These are phyloP conservation scores for Coemansia sp. DNA, from an alignment of 192 early-diverging fungal genomes.

Conservation along the genomic window DNA sequence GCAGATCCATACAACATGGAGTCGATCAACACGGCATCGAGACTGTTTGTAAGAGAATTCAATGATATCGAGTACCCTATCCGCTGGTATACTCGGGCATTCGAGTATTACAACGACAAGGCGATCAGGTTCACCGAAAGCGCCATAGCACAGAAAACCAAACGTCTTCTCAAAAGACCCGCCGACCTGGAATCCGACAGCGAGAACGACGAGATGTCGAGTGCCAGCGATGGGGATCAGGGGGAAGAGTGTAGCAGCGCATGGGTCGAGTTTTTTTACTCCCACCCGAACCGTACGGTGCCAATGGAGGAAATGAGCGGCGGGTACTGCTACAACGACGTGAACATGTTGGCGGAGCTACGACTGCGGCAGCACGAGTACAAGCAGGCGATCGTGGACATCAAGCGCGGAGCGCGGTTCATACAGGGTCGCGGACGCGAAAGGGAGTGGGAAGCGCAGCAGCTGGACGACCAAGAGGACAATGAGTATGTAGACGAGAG, in stretches of 20 bases:
- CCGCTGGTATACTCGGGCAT: constrained; percentile 35
- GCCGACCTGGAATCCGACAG: too few species aligned
- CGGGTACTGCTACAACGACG: constrained; percentile 73
- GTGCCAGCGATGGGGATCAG: neutral
- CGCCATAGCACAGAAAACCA: neutral
- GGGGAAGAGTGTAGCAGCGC: constrained; percentile 1
- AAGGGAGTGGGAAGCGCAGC: constrained; percentile 56
- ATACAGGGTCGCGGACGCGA: constrained; percentile 70
- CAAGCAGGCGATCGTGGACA: constrained; percentile 64
- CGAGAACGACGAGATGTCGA: neutral
- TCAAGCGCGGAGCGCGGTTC: constrained; percentile 70
- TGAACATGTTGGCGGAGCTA: constrained; percentile 86
- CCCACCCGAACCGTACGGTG: constrained; percentile 31
- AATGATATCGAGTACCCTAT: constrained; percentile 40
- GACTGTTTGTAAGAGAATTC: constrained; percentile 56
- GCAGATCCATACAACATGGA: constrained; percentile 67
- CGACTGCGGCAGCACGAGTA: constrained; percentile 80
- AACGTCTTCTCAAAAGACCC: too few species aligned
- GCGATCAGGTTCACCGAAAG: constrained; percentile 61
- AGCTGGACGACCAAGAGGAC: constrained; percentile 59
- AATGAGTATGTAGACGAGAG: constrained; percentile 52
- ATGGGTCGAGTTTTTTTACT: constrained; percentile 25
- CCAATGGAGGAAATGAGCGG: constrained; percentile 50
- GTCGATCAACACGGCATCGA: constrained; percentile 62
- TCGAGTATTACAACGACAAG: constrained; percentile 55